These are phyloP conservation scores for Coniochaeta prunicola DNA, from an alignment of 2,329 filamentous ascomycete genomes.

Conservation along the genomic window DNA sequence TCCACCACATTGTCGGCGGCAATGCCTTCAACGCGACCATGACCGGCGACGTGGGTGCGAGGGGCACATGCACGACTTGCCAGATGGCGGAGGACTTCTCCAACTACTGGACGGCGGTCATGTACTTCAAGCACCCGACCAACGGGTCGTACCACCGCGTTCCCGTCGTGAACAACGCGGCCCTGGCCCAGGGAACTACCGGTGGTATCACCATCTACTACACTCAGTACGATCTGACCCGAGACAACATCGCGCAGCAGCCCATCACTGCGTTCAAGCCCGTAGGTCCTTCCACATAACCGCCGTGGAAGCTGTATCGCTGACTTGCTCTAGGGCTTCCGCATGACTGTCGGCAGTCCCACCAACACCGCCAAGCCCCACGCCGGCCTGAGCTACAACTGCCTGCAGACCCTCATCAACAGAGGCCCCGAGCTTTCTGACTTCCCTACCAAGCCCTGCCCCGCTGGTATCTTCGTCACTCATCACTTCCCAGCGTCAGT, in stretches of 20 bases:
- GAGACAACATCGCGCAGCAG: conserved; percentile 11
- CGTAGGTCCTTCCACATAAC: conserved; percentile 3
- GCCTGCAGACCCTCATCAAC: conserved; percentile 7
- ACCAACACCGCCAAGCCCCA: conserved; percentile 2
- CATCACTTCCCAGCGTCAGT: conserved; percentile 13
- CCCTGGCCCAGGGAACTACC: conserved; percentile 8
- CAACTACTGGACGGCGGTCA: conserved; percentile 11
- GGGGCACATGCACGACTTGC: conserved; percentile 3
- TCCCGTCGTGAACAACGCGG: conserved; percentile 7
- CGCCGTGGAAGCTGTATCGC: conserved; percentile 7
- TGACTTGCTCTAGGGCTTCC: conserved; percentile 8
- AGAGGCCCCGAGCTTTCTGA: conserved; percentile 8
- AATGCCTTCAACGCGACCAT: conserved; percentile 4
- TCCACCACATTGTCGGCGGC: conserved; percentile 6
- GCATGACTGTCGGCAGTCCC: conserved; percentile 14
- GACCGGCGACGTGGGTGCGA: conserved; percentile 1
- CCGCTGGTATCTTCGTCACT: conserved; percentile 11
- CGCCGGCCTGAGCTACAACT: conserved; percentile 12
- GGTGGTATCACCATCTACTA: conserved; percentile 12
- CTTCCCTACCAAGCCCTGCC: conserved; percentile 11
- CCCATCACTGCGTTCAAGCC: conserved; percentile 8
- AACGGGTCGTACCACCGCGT: conserved; percentile 12
- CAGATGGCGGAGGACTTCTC: conserved; percentile 8
- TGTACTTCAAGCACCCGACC: conserved; percentile 9
- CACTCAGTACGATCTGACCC: conserved; percentile 10